These are phyloP conservation scores for Globisporangium emineosum DNA, from an alignment of 352 stramenopile genomes.

Conservation along the genomic window DNA sequence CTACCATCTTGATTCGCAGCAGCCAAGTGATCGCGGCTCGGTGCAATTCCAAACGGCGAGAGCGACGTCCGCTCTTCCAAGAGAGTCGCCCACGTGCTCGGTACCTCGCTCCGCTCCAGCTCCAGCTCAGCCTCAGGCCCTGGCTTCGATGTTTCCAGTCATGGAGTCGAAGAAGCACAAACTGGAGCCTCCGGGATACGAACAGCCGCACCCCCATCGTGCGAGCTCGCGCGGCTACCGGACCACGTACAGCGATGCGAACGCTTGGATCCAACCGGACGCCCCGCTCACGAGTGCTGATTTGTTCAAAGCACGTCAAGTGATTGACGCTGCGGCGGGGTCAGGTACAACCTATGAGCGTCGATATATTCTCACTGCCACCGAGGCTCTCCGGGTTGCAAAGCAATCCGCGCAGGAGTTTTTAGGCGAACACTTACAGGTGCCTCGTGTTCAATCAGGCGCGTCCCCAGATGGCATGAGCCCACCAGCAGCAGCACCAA, in stretches of 20 bases:
- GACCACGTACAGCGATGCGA: slow-evolving; percentile 12
- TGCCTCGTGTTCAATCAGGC: slow-evolving; percentile 2
- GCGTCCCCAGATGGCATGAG: neutral
- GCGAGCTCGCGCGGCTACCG: neutral
- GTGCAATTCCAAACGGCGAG: no score
- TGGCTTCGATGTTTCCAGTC: neutral
- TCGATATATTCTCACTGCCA: slow-evolving; percentile 26
- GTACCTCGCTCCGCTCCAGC: neutral
- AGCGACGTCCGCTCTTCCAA: neutral
- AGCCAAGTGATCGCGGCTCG: neutral
- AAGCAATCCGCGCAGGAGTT: slow-evolving; percentile 33
- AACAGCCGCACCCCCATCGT: neutral
- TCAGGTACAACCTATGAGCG: slow-evolving; percentile 20
- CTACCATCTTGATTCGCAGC: neutral
- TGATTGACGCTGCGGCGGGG: slow-evolving; percentile 12
- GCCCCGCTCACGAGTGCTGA: neutral
- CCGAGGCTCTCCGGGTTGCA: slow-evolving; percentile 36
- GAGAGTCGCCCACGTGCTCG: neutral
- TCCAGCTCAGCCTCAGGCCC: slow-evolving; percentile 1
- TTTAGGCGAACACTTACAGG: slow-evolving; percentile 17
- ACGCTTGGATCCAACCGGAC: slow-evolving; percentile 9
- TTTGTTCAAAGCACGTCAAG: slow-evolving; percentile 2
- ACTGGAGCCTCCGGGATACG: neutral
- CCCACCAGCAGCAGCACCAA: neutral
- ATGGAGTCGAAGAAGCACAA: neutral